A percentile compares a stretch with the other conserved stretches of the same genome.
Evolutionary conservation across 1,284 basidiomycete genomes (phyloP).

Genomic region (Rhodofomes roseus): DNA sequence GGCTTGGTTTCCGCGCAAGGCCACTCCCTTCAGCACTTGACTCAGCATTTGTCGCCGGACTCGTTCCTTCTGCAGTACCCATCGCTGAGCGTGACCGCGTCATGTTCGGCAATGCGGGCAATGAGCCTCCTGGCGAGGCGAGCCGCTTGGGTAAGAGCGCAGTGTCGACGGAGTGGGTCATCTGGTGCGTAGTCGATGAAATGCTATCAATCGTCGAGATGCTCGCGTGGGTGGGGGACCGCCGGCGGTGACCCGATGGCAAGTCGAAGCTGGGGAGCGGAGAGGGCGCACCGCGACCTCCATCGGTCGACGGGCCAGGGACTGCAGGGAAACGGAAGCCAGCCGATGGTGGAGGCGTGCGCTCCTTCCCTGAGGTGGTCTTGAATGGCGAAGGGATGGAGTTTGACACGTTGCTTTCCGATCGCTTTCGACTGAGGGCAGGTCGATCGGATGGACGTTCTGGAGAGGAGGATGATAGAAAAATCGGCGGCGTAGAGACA

Average conservation of each 20-base stretch:
- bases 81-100: conserved; percentile 51
- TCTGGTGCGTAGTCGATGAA: conserved; percentile 38
- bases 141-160: conserved; percentile 31
- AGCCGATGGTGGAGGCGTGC: conserved; percentile 38
- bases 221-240: conserved; percentile 34
- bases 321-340: conserved; percentile 40
- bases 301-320: conserved; percentile 9
- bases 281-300: conserved; percentile 5
- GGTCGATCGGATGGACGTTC: conserved; percentile 21
- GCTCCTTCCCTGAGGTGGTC: conserved; percentile 22
- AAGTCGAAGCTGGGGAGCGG: conserved; percentile 18
- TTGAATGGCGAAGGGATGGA: conserved; percentile 16
- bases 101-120: conserved; percentile 35
- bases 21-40: conserved; percentile 11
- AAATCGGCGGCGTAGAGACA: conserved; percentile 19
- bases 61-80: conserved; percentile 32
- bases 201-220: conserved; percentile 28
- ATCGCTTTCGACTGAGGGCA: conserved; percentile 35
- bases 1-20: conserved; percentile 34
- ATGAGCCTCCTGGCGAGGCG: conserved; percentile 28
- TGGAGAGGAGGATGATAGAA: conserved; percentile 24
- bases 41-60: conserved; percentile 8
- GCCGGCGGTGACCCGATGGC: conserved; percentile 21
- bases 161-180: conserved; percentile 52
- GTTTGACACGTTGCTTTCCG: conserved; percentile 39